Conservation (phyloP, 768 basidiomycete species). For the Neoboletus magnificus region DNA sequence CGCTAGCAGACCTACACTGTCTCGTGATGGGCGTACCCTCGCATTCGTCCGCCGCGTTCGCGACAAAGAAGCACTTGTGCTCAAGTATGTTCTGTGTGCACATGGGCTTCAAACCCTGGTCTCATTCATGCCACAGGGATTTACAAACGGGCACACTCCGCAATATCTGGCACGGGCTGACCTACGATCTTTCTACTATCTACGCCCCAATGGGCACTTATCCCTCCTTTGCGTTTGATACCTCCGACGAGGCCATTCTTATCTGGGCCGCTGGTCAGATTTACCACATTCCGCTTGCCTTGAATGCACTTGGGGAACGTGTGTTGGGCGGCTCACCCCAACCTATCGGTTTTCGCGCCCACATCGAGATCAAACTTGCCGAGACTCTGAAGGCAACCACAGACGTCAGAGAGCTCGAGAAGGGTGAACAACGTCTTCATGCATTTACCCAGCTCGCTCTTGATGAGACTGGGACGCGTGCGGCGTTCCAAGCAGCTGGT, state of each 20-base stretch:
- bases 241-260: constrained; percentile 39
- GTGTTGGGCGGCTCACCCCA: constrained; percentile 38
- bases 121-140: constrained; percentile 43
- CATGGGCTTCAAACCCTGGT: background rate
- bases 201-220: constrained; percentile 81
- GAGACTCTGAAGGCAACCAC: constrained; percentile 49
- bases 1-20: constrained; percentile 70
- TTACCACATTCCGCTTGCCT: constrained; percentile 51
- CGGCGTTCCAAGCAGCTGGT: constrained; percentile 69
- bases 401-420: constrained; percentile 54
- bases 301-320: constrained; percentile 45
- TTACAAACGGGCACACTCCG: constrained; percentile 61
- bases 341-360: constrained; percentile 57
- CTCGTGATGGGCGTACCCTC: constrained; percentile 62
- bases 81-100: constrained; percentile 48
- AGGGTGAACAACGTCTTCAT: constrained; percentile 51
- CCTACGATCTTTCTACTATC: constrained; percentile 59
- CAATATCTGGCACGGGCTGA: constrained; percentile 65
- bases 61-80: constrained; percentile 68
- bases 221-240: constrained; percentile 63
- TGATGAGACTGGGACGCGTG: constrained; percentile 50
- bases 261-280: constrained; percentile 78
- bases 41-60: constrained; percentile 73
- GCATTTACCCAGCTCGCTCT: constrained; percentile 61
- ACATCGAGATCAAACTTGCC: constrained; percentile 61